Base-by-base conservation (phyloP, 73 alveolate genomes). In the Uronychia setigera region DNA sequence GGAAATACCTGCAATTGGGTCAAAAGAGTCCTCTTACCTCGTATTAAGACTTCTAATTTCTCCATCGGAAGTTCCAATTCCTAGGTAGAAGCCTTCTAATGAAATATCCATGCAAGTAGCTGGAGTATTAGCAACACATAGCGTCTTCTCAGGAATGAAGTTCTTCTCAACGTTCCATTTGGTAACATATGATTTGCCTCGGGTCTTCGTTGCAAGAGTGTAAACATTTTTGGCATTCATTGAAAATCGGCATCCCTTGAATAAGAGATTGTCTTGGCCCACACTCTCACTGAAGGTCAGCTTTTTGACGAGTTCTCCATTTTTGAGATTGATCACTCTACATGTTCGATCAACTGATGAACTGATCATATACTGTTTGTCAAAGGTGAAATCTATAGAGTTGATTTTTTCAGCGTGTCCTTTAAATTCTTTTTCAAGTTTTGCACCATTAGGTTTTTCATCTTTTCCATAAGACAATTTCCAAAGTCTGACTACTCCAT, bases 61-160 rank as follows among this genome's bases (percentile, higher is more conserved):
- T 0, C 92, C 92, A 58, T 78, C 79, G 9, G 32, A 59, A 27
- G 92, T 78, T 0, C 92, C 92, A 29, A 85, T 59, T 0, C 82
- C 87, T 27, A 85, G 25, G 57, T 74, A 85, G 88, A 85, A 85
- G 31, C 92, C 92, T 0, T 85, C 92, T 29, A 34, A 31, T 0
- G 82, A 33, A 13, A 85, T 26, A 19, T 27, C 79, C 29, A 85
- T 32, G 25, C 57, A 13, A 26, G 82, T 46, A 58, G 78, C 30
- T 28, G 79, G 87, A 11, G 74, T 32, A 0, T 31, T 33, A 32
- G 31, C 78, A 11, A 85, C 80, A 0, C 85, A 30, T 59, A 77
- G n/a, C 25, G 92, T 79, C n/a, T 29, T 84, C 77, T 59, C 29
- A 35, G 79, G 86, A 26, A 35, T 30, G 35, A 77, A 79, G 34